Percentiles rank a stretch among this genome's conserved stretches.
These are phyloP conservation scores for Fonsecaea monophora DNA, from an alignment of 2,329 filamentous ascomycete genomes.

Conservation along the genomic window DNA sequence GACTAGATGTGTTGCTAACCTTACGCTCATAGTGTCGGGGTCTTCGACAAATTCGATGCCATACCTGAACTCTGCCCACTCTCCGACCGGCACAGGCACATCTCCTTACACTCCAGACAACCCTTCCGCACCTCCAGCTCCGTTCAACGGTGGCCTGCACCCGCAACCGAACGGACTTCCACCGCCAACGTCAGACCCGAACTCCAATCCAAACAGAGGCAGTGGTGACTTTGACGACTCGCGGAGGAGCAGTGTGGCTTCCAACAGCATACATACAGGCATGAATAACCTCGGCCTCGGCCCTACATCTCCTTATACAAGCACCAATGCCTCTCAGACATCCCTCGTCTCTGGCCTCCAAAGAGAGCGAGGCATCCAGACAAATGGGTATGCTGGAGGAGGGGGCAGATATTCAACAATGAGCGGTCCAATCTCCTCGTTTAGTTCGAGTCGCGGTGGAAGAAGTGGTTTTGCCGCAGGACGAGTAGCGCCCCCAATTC, in stretches of 20 bases:
- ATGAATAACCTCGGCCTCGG: slow-evolving; percentile 57
- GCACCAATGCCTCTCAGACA: slow-evolving; percentile 51
- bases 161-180: slow-evolving; percentile 57
- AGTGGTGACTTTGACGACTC: slow-evolving; percentile 55
- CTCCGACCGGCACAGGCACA: slow-evolving; percentile 51
- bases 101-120: slow-evolving; percentile 52
- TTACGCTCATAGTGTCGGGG: slow-evolving; percentile 42
- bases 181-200: slow-evolving; percentile 63
- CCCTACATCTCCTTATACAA: slow-evolving; percentile 54
- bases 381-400: slow-evolving; percentile 48
- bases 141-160: slow-evolving; percentile 48
- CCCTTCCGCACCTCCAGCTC: slow-evolving; percentile 48
- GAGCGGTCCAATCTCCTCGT: slow-evolving; percentile 49
- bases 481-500: slow-evolving; percentile 57
- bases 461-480: slow-evolving; percentile 54
- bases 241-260: slow-evolving; percentile 55
- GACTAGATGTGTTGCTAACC: slow-evolving; percentile 20
- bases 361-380: slow-evolving; percentile 51
- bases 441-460: slow-evolving; percentile 45
- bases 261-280: slow-evolving; percentile 58
- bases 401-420: slow-evolving; percentile 48
- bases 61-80: slow-evolving; percentile 55
- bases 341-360: slow-evolving; percentile 54
- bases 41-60: slow-evolving; percentile 56
- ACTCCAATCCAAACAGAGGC: slow-evolving; percentile 52